phyloP scores from a whole-genome alignment of 257 asterid species.

The Nicotiana tomentosiformis region DNA sequence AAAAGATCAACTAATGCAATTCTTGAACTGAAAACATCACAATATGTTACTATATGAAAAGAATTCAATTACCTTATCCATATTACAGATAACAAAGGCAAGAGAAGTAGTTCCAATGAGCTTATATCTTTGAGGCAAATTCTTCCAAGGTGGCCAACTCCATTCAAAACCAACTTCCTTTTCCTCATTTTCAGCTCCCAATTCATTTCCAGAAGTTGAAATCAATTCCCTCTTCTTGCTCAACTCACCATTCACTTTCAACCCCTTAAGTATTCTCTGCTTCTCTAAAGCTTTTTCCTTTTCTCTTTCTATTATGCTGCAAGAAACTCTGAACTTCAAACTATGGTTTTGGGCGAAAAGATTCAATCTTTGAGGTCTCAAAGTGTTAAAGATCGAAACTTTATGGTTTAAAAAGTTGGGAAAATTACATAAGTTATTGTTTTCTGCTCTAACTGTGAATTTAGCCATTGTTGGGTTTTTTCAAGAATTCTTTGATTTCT shows the following conservation, averaged over 20 bases:
- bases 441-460: constrained; percentile 37
- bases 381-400: constrained; percentile 25
- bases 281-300: constrained; percentile 33
- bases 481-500: not conserved
- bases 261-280: constrained; percentile 29
- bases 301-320: constrained; percentile 66
- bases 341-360: constrained; percentile 24
- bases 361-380: constrained; percentile 5
- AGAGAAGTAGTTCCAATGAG: constrained; percentile 89
- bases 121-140: constrained; percentile 80
- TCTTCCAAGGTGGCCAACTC: constrained; percentile 92
- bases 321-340: constrained; percentile 42
- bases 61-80: constrained; percentile 69
- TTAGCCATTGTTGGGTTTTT: constrained; percentile 33
- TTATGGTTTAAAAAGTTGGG: constrained; percentile 20
- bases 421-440: constrained; percentile 18
- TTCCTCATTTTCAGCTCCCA: constrained; percentile 24
- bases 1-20: not conserved
- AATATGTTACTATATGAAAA: not conserved
- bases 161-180: constrained; percentile 34
- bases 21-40: not conserved
- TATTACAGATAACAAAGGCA: constrained; percentile 89
- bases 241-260: constrained; percentile 38
- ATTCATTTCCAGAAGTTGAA: constrained; percentile 14
- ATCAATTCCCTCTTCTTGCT: constrained; percentile 29